Conservation (phyloP, 495 filamentous ascomycete genomes). For the Annulohypoxylon bovei region DNA sequence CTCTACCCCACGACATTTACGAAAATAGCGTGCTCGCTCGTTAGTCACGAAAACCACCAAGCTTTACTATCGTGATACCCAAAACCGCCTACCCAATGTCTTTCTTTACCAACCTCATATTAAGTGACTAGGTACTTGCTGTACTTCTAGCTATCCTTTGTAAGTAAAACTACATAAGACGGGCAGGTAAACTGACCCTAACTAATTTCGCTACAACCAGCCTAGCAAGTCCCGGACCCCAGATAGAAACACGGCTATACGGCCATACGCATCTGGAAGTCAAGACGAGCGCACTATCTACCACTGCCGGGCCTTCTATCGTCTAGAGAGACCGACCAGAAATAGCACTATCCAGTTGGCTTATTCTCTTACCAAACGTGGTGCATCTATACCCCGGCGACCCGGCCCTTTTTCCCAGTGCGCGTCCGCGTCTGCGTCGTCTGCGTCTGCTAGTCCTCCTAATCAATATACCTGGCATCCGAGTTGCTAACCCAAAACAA, state of each 20-base stretch:
- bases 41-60: constrained; percentile 31
- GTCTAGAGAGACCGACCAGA: constrained; percentile 24
- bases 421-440: not conserved
- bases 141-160: constrained; percentile 15
- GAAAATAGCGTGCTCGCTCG: constrained; percentile 25
- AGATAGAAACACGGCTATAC: constrained; percentile 39
- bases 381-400: constrained; percentile 33
- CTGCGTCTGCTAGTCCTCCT: constrained; percentile 1
- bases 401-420: constrained; percentile 40
- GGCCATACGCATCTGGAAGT: constrained; percentile 42
- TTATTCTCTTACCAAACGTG: constrained; percentile 40
- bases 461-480: constrained; percentile 27
- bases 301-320: constrained; percentile 29
- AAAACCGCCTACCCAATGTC: constrained; percentile 5
- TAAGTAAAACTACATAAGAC: constrained; percentile 7
- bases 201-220: constrained; percentile 5
- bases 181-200: constrained; percentile 5
- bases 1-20: constrained; percentile 10
- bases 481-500: constrained; percentile 27
- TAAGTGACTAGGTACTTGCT: not conserved
- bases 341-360: constrained; percentile 41
- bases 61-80: constrained; percentile 23
- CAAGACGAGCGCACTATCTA: constrained; percentile 29
- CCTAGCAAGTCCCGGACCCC: constrained; percentile 26
- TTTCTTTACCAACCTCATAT: constrained; percentile 7